Evolutionary conservation across 768 basidiomycete species (phyloP), one percentile per base, ranked within the genome.

Genomic region (Russula sp.): DNA sequence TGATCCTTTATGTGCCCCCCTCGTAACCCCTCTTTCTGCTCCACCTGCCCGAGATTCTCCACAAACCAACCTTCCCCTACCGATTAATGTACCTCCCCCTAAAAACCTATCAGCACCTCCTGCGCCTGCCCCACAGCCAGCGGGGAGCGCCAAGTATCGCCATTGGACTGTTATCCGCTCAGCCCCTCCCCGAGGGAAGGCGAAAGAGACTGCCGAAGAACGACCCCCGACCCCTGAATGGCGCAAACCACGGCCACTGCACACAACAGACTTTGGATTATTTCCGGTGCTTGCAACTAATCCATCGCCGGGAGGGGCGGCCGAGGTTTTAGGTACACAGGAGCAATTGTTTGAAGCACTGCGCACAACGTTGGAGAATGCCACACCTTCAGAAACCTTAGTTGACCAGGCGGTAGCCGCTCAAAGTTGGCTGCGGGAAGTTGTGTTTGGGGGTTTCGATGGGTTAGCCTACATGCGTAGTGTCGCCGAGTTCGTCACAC

Each of bases 381-480:
- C 49, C 59, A 27, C 42, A 40, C 27, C 49, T 39, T 31, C 64
- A 45, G 56, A 40, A 37, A 62, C 63, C 13, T 35, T 47, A 13
- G 47, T 6, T 14, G 8, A 51, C 54, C 20, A 75, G 54, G 83
- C 81, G 13, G 71, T 72, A n/a, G 78, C 80, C 27, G 87, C 81
- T 2, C 86, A 89, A 73, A 79, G 78, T n/a, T 89, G 86, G 68
- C 51, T 91, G 18, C 74, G 80, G 20, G 87, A 90, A 70, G 70
- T 89, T n/a, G 88, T 91, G 0, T 91, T 91, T 70, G 89, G 90
- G 0, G 89, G 90, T 51, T 78, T 84, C 0, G 88, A 89, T 60
- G 89, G 90, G 1, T 73, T 84, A 32, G 89, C 89, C 6, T 91
- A 91, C 71, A 80, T 86, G 57, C 78, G 86, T 63, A 91, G 90